Base-by-base conservation (phyloP, 495 filamentous ascomycete genomes). In the Amorphotheca resinae region DNA sequence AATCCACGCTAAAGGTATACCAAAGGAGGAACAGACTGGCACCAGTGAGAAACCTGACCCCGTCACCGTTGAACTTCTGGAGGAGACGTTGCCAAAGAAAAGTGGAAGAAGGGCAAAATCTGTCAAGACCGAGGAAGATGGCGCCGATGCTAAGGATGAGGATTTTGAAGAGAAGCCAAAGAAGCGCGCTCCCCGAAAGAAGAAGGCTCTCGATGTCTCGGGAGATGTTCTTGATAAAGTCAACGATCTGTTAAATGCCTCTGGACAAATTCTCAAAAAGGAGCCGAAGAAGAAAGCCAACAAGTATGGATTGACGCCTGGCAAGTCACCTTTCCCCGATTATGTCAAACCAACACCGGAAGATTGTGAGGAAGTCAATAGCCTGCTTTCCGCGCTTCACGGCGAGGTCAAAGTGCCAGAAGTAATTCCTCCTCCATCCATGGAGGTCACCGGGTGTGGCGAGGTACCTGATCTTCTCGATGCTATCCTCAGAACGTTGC, bases 381-480 rank as follows among this genome's bases (percentile, higher is more conserved):
- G 64, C 1, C 65, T 93, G 1, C 67, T 98, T 0, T 68, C 75
- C 1, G 63, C 65, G 11, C 52, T 76, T 2, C 85, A 95, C 53
- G 82, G 80, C 1, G 63, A 76, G 31, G 69, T 82, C 2, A 63
- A 64, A 22, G 66, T 69, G 7, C 89, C 91, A 0, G 62, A 74
- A 12, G 74, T 63, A 1, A 77, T 91, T 12, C 85, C 86, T 0
- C 61, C 70, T 6, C 84, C 91, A 0, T 86, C 84, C n/a, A 61
- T 84, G 1, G 79, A 80, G 2, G 72, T 87, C 11, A 76, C 87
- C 14, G 89, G 88, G 1, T 98, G 91, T 51, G 91, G 91, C 11
- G 88, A 98, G 59, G 91, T 95, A 0, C 89, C 89, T 0, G 89
- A 79, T 15, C 77, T 95, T 0, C 69, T 98, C 0, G 91, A 96